A percentile compares a stretch with the other conserved stretches of the same genome.
Evolutionary conservation across 495 filamentous ascomycete genomes (phyloP).

Genomic region (Xylaria sp.): DNA sequence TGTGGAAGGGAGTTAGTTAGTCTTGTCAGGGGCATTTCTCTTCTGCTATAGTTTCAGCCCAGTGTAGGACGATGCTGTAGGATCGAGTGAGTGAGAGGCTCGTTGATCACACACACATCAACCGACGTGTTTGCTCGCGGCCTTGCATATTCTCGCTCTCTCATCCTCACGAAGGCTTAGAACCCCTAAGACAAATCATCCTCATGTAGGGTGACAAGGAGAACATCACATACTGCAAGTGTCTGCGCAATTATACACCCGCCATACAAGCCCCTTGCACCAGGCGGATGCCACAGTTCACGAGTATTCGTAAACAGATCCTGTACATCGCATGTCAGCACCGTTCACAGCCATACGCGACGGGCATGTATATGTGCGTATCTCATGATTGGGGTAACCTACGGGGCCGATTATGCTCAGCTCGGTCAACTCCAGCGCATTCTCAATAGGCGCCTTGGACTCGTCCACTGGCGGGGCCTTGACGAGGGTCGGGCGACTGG

Average conservation of each 20-base stretch:
- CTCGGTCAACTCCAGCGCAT: constrained; percentile 82
- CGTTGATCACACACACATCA: background rate
- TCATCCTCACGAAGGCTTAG: background rate
- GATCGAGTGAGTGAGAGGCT: background rate
- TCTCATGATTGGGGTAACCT: constrained; percentile 38
- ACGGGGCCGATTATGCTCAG: constrained; percentile 82
- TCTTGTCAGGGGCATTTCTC: background rate
- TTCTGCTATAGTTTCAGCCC: background rate
- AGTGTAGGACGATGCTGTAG: background rate
- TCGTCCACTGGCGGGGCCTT: constrained; percentile 74
- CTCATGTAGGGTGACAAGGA: background rate
- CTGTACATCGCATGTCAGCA: constrained; percentile 45
- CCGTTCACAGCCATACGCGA: background rate
- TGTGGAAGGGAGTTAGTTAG: constrained; percentile 22
- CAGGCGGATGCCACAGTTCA: constrained; percentile 87
- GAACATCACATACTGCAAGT: constrained; percentile 58
- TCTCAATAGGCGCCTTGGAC: constrained; percentile 83
- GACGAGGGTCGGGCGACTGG: constrained; percentile 67
- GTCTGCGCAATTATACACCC: constrained; percentile 93
- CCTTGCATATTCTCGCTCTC: background rate
- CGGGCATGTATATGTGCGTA: constrained; percentile 3
- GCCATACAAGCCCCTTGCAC: constrained; percentile 91
- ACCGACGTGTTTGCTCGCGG: no score
- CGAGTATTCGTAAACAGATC: constrained; percentile 94
- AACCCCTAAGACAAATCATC: background rate